Conservation (phyloP, 73 alveolate species). For the Effrenium voratum region DNA sequence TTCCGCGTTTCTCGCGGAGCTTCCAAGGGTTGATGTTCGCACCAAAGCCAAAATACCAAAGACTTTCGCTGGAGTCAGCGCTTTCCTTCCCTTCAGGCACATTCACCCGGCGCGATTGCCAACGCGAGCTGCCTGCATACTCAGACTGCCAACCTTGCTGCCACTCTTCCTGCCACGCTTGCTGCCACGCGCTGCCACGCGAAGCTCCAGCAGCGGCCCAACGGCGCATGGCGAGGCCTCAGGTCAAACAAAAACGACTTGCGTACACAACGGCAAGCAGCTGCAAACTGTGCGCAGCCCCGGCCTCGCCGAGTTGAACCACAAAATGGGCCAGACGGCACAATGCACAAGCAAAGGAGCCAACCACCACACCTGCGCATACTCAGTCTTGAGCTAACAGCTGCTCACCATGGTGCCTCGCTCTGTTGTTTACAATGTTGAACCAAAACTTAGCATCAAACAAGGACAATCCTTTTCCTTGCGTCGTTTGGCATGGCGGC, state of each 20-base stretch:
- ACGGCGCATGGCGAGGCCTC: neutral
- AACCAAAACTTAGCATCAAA: too few species aligned
- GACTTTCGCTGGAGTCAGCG: neutral
- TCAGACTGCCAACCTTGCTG: too few species aligned
- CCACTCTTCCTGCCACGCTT: neutral
- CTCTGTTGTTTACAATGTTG: too few species aligned
- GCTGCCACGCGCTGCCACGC: neutral
- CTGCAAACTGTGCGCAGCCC: too few species aligned
- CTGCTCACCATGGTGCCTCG: neutral
- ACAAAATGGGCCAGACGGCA: neutral
- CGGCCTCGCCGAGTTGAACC: neutral
- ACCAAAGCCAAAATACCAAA: slow-evolving; percentile 86
- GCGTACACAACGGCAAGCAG: too few species aligned
- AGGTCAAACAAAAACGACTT: neutral
- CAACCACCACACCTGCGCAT: neutral
- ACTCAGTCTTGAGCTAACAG: neutral
- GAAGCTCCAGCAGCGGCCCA: neutral
- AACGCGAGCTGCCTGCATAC: neutral
- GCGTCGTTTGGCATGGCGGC: neutral
- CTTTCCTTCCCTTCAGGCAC: neutral
- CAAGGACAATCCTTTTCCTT: neutral
- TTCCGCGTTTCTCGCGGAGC: slow-evolving; percentile 34
- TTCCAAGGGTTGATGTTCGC: slow-evolving; percentile 93
- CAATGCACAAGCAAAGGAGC: neutral
- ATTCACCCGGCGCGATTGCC: neutral